Conservation (phyloP, 495 filamentous ascomycete genomes). For the Pyrenopolyporus hunteri region DNA sequence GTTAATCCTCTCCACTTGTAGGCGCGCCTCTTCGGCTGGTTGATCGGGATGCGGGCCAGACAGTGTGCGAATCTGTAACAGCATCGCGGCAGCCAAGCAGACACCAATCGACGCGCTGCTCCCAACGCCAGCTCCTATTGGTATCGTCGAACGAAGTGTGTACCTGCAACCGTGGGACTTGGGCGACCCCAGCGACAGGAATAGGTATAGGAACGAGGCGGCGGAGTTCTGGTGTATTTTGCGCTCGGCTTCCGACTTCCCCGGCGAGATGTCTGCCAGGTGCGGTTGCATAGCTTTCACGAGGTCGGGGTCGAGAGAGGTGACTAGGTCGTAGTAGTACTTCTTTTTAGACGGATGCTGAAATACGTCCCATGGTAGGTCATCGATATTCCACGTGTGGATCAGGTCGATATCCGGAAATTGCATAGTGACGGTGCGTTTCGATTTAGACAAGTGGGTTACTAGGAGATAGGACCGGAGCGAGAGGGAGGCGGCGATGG, state of each 20-base stretch:
- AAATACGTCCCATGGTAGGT: slow-evolving; percentile 85
- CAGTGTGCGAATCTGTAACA: slow-evolving; percentile 86
- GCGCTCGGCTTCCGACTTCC: slow-evolving; percentile 65
- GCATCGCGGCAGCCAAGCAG: slow-evolving; percentile 83
- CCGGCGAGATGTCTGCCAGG: slow-evolving; percentile 69
- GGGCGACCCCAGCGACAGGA: slow-evolving; percentile 81
- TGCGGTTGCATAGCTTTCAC: slow-evolving; percentile 78
- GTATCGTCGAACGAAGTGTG: slow-evolving; percentile 91
- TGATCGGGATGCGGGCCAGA: slow-evolving; percentile 90
- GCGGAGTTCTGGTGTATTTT: slow-evolving; percentile 84
- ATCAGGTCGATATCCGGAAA: slow-evolving; percentile 86
- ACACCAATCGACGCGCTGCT: slow-evolving; percentile 92
- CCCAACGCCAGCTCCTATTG: slow-evolving; percentile 88
- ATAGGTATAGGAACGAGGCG: slow-evolving; percentile 87
- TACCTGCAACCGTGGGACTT: slow-evolving; percentile 82
- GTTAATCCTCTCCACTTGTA: slow-evolving; percentile 93
- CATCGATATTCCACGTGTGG: slow-evolving; percentile 91
- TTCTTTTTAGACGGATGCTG: slow-evolving; percentile 82
- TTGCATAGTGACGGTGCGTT: slow-evolving; percentile 79
- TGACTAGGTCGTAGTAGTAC: slow-evolving; percentile 88
- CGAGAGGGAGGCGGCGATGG: slow-evolving; percentile 92
- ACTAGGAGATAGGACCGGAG: slow-evolving; percentile 95
- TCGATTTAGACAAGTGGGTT: slow-evolving; percentile 85
- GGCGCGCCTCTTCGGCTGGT: slow-evolving; percentile 74
- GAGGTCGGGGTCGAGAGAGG: slow-evolving; percentile 80